Percentiles rank a stretch among this genome's conserved stretches.
phyloP scores from a whole-genome alignment of 495 filamentous ascomycete genomes.

The Oidiodendron maius region DNA sequence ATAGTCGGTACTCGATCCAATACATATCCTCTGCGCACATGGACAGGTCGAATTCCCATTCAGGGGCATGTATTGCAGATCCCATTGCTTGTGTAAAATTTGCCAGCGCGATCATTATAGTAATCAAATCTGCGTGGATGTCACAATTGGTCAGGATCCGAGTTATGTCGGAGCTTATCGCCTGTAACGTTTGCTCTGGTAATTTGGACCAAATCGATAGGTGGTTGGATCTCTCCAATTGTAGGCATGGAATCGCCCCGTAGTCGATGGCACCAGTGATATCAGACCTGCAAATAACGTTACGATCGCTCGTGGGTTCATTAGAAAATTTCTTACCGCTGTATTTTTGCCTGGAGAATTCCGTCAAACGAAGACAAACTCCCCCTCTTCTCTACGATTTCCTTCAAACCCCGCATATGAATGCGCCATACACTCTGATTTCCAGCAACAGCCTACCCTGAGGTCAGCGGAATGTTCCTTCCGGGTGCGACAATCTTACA shows the following conservation, averaged over 20 bases:
- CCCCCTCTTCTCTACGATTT: conserved; percentile 3
- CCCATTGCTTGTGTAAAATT: conserved; percentile 6
- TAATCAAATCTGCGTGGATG: conserved; percentile 2
- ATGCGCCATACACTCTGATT: conserved; percentile 4
- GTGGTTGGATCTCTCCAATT: not conserved
- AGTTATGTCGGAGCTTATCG: not conserved
- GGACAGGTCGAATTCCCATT: not conserved
- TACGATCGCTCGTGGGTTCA: not conserved
- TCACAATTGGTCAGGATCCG: not conserved
- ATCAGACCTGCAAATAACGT: conserved; percentile 9
- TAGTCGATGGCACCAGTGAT: conserved; percentile 17
- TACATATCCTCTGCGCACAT: conserved; percentile 10
- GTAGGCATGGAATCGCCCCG: conserved; percentile 1
- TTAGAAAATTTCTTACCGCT: no score
- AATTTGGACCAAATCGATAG: conserved; percentile 4
- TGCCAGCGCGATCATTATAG: conserved; percentile 1
- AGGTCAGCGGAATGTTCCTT: not conserved
- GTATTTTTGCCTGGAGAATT: conserved; percentile 8
- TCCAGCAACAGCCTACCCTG: conserved; percentile 4
- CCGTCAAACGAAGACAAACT: not conserved
- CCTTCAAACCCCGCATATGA: conserved; percentile 15
- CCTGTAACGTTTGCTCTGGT: not conserved
- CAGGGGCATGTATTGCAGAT: not conserved
- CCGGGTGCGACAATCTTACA: not conserved
- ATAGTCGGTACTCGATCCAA: conserved; percentile 5